These are phyloP conservation scores for Aureobasidium zeae DNA, from an alignment of 2,329 filamentous ascomycete genomes.

Conservation along the genomic window DNA sequence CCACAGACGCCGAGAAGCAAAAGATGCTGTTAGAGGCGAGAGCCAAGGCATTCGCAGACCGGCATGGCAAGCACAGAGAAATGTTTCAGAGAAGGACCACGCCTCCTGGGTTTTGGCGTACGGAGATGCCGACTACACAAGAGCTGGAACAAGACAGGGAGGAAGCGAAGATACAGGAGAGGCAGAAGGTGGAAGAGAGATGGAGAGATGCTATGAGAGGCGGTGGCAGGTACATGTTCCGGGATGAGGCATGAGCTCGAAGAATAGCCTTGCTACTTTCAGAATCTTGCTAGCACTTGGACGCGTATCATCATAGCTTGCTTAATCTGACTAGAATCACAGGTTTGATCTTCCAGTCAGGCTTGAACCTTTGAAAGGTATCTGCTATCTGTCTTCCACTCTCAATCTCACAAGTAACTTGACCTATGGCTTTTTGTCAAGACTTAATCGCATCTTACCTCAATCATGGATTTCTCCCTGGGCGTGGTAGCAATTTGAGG, in stretches of 20 bases:
- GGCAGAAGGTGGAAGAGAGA: conserved; percentile 58
- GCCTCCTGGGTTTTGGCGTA: conserved; percentile 83
- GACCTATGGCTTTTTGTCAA: too few species aligned
- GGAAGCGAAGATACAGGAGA: conserved; percentile 55
- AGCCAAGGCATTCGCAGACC: conserved; percentile 61
- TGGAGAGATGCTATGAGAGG: conserved; percentile 73
- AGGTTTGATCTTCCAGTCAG: too few species aligned
- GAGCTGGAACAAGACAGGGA: conserved; percentile 58
- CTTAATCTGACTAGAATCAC: too few species aligned
- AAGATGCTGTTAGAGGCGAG: conserved; percentile 67
- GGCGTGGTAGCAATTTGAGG: too few species aligned
- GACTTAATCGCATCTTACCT: too few species aligned
- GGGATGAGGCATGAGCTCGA: conserved; percentile 52
- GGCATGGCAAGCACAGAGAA: conserved; percentile 68
- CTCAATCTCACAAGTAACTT: too few species aligned
- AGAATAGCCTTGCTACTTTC: too few species aligned
- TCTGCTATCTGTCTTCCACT: too few species aligned
- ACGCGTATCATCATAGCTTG: too few species aligned
- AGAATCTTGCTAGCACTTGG: too few species aligned
- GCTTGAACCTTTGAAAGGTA: too few species aligned
- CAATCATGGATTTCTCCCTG: too few species aligned
- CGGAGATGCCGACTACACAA: conserved; percentile 83
- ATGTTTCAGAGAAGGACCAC: conserved; percentile 60
- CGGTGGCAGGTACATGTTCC: conserved; percentile 69
- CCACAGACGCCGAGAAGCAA: conserved; percentile 44